Evolutionary conservation across 768 basidiomycete genomes (phyloP).

Genomic region (Boletellus sp.): DNA sequence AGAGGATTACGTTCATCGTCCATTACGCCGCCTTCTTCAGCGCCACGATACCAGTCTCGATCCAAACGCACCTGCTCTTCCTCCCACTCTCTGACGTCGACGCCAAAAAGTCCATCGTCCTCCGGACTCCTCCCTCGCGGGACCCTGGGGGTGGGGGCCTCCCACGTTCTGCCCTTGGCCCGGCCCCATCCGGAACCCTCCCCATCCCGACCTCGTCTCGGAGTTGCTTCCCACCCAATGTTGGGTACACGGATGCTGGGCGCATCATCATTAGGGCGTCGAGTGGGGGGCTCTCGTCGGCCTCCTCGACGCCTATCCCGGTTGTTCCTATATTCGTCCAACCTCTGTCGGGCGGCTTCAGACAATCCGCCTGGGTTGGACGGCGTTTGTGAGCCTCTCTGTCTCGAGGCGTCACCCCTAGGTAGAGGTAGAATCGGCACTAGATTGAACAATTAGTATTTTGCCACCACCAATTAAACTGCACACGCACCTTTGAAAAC

Average conservation of each 20-base stretch:
- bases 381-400: conserved; percentile 86
- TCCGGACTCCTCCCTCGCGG: conserved; percentile 68
- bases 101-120: conserved; percentile 55
- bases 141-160: conserved; percentile 77
- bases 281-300: too few relatives aligned
- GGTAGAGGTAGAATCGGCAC: conserved; percentile 74
- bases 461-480: not conserved
- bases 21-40: conserved; percentile 81
- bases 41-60: conserved; percentile 94
- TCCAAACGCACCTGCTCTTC: conserved; percentile 92
- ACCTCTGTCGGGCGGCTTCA: conserved; percentile 59
- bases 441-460: conserved; percentile 31
- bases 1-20: conserved; percentile 92
- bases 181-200: conserved; percentile 63
- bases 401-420: conserved; percentile 55
- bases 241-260: conserved; percentile 90
- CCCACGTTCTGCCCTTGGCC: conserved; percentile 60
- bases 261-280: conserved; percentile 60
- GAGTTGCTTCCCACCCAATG: conserved; percentile 93
- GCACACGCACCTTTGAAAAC: conserved; percentile 81
- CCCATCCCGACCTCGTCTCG: conserved; percentile 52
- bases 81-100: conserved; percentile 92
- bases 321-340: conserved; percentile 75
- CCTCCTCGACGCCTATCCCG: conserved; percentile 54
- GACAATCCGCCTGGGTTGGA: conserved; percentile 90